These are phyloP conservation scores for Colletotrichum eleusines DNA, from an alignment of 2,329 filamentous ascomycete species.

Conservation along the genomic window DNA sequence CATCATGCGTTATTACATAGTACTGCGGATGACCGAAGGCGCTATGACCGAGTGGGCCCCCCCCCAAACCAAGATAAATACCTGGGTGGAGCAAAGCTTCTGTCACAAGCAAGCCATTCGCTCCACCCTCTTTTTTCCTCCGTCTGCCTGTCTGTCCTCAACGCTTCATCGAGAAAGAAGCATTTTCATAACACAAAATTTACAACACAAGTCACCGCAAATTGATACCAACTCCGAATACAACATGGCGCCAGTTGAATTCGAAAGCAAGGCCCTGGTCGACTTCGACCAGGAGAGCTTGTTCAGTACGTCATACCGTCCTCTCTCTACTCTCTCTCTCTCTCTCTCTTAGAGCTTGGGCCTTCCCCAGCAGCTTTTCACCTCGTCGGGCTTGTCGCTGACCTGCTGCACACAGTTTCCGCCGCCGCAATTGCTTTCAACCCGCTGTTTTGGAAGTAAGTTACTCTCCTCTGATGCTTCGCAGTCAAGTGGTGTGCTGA, in stretches of 20 bases:
- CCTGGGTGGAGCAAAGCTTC: constrained; percentile 33
- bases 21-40: constrained; percentile 35
- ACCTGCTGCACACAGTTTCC: constrained; percentile 71
- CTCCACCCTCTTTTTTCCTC: constrained; percentile 14
- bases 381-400: constrained; percentile 36
- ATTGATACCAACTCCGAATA: neutral
- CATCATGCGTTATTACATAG: constrained; percentile 19
- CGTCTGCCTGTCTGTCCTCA: constrained; percentile 32
- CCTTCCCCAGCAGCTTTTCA: constrained; percentile 14
- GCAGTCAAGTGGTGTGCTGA: constrained; percentile 50
- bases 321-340: too few relatives aligned
- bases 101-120: constrained; percentile 36
- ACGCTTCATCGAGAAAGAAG: neutral
- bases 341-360: constrained; percentile 38
- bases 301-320: constrained; percentile 64
- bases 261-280: constrained; percentile 60
- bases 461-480: constrained; percentile 44
- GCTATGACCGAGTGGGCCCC: constrained; percentile 40
- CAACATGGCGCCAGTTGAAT: constrained; percentile 55
- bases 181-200: too few relatives aligned
- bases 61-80: constrained; percentile 36
- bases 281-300: constrained; percentile 77
- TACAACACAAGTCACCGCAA: neutral
- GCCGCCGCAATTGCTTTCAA: constrained; percentile 90
- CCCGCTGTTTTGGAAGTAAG: constrained; percentile 99